Percentiles rank a stretch among this genome's conserved stretches.
These are phyloP conservation scores for Metarhizium album DNA, from an alignment of 2,329 filamentous ascomycete species.

Conservation along the genomic window DNA sequence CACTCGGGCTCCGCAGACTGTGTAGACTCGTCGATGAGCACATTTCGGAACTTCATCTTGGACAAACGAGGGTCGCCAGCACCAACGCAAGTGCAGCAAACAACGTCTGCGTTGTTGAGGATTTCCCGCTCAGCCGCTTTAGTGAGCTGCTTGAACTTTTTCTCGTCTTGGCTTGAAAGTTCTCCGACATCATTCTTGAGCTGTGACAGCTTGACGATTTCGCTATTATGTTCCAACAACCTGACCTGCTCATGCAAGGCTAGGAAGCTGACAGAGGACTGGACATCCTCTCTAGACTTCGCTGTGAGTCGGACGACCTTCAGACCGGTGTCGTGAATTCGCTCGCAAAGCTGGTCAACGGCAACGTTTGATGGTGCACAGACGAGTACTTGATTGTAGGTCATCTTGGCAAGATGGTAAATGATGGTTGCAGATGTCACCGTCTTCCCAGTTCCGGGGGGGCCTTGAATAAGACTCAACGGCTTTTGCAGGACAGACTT, in stretches of 20 bases:
- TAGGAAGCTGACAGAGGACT: slow-evolving; percentile 93
- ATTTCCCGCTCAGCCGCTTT: slow-evolving; percentile 92
- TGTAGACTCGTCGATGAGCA: slow-evolving; percentile 95
- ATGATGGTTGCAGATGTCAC: slow-evolving; percentile 98
- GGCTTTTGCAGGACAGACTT: slow-evolving; percentile 91
- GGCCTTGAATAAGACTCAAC: slow-evolving; percentile 90
- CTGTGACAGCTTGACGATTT: slow-evolving; percentile 83
- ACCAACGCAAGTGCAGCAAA: slow-evolving; percentile 97
- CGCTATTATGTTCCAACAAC: slow-evolving; percentile 92
- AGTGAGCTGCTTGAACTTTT: slow-evolving; percentile 94
- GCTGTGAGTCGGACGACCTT: slow-evolving; percentile 98
- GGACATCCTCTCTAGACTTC: slow-evolving; percentile 96
- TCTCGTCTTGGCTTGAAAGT: slow-evolving; percentile 89
- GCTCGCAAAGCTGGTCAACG: slow-evolving; percentile 95
- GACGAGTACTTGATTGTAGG: slow-evolving; percentile 86
- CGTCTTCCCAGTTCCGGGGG: slow-evolving; percentile 94
- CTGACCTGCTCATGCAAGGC: slow-evolving; percentile 95
- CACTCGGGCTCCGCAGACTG: slow-evolving; percentile 97
- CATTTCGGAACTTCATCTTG: slow-evolving; percentile 97
- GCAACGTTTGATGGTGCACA: slow-evolving; percentile 98
- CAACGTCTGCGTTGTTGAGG: slow-evolving; percentile 87
- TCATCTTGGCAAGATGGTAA: slow-evolving; percentile 92
- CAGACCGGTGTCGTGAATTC: slow-evolving; percentile 85
- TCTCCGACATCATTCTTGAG: slow-evolving; percentile 88
- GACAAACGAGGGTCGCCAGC: slow-evolving; percentile 89